phyloP scores from a whole-genome alignment of 164 flowering plant genomes.

The Chloranthus sessilifolius region DNA sequence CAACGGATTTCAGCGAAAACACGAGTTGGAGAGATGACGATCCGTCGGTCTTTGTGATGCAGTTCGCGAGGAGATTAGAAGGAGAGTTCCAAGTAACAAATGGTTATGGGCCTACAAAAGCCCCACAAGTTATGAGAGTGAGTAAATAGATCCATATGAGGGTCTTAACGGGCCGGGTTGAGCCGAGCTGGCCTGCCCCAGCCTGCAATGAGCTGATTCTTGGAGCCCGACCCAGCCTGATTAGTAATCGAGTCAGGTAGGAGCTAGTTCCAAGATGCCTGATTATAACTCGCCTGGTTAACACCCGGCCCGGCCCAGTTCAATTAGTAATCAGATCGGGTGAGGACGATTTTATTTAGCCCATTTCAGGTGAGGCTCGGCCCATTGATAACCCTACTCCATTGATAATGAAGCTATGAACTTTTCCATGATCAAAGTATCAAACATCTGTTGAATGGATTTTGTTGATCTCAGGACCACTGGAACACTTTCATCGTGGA shows the following conservation, averaged over 20 bases:
- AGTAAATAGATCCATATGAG: neutral
- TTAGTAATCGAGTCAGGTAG: no score
- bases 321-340: neutral
- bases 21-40: constrained; percentile 38
- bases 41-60: constrained; percentile 46
- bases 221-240: no score
- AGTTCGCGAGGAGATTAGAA: constrained; percentile 7
- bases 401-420: neutral
- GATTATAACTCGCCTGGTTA: no score
- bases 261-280: no score
- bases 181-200: no score
- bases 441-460: constrained; percentile 5
- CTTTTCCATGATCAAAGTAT: neutral
- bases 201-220: no score
- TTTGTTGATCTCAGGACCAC: constrained; percentile 29
- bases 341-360: neutral
- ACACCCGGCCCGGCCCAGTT: neutral
- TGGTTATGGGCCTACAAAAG: constrained; percentile 48
- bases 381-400: neutral
- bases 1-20: constrained; percentile 40
- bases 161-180: neutral
- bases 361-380: neutral
- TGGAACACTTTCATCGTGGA: constrained; percentile 43
- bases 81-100: constrained; percentile 60
- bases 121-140: constrained; percentile 42